phyloP scores from a whole-genome alignment of 805 yeast species.

The Candida ulmi region DNA sequence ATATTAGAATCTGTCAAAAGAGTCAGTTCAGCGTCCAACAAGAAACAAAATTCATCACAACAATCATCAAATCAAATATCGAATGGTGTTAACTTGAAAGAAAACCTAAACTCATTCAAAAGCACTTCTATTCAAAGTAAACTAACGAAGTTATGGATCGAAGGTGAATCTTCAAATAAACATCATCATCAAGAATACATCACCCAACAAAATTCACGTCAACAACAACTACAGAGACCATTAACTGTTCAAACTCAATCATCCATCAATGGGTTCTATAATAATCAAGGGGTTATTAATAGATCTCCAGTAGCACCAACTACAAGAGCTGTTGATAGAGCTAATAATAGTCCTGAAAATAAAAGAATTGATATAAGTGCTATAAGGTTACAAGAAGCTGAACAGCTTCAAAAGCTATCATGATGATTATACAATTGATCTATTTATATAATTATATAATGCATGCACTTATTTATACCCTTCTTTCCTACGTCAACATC shows the following conservation, averaged over 20 bases:
- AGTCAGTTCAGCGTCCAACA: conserved; percentile 21
- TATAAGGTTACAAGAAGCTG: conserved; percentile 15
- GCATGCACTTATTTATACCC: no score
- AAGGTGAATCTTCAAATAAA: conserved; percentile 9
- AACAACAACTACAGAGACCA: conserved; percentile 9
- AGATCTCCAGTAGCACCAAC: conserved; percentile 26
- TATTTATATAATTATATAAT: no score
- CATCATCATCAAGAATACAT: conserved; percentile 5
- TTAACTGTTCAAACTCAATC: not conserved
- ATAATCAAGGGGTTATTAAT: not conserved
- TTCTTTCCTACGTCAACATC: no score
- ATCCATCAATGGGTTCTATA: not conserved
- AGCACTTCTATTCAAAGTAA: conserved; percentile 15
- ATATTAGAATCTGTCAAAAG: conserved; percentile 57
- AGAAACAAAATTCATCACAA: not conserved
- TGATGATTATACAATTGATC: no score
- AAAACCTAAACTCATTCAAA: conserved; percentile 6
- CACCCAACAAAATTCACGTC: conserved; percentile 3
- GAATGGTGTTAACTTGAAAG: not conserved
- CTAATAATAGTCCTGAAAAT: conserved; percentile 18
- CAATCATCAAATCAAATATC: not conserved
- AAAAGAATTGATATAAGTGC: conserved; percentile 22
- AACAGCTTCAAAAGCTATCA: conserved; percentile 18
- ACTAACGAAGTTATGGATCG: conserved; percentile 20
- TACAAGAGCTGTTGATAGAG: conserved; percentile 36